Percentiles rank a stretch among this genome's conserved stretches.
These are phyloP conservation scores for Sugiyamaella boreocaroliniensis DNA, from an alignment of 805 yeast species.

Conservation along the genomic window DNA sequence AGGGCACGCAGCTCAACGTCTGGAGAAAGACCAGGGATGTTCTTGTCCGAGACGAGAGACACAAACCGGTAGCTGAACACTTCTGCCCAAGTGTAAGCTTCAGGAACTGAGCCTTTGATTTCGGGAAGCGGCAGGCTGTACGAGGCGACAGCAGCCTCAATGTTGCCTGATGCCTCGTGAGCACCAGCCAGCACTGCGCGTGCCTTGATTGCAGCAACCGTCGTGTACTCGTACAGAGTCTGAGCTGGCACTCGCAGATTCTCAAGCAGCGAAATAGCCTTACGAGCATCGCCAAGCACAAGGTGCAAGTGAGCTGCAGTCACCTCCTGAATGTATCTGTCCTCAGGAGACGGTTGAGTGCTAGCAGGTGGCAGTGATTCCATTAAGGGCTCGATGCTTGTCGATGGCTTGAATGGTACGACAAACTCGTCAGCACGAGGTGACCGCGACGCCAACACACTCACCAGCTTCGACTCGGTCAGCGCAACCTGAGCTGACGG, in stretches of 20 bases:
- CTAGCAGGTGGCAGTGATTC: background rate
- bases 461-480: background rate
- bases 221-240: conserved; percentile 13
- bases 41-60: background rate
- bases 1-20: background rate
- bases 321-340: conserved; percentile 10
- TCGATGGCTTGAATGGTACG: background rate
- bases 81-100: conserved; percentile 38
- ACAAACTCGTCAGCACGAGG: background rate
- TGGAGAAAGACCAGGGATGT: background rate
- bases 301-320: conserved; percentile 17
- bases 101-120: conserved; percentile 25
- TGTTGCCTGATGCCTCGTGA: conserved; percentile 15
- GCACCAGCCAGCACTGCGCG: conserved; percentile 23
- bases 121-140: conserved; percentile 9
- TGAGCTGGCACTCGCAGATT: conserved; percentile 7
- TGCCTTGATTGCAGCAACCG: conserved; percentile 14
- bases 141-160: conserved; percentile 16
- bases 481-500: conserved; percentile 6
- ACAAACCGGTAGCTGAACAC: conserved; percentile 21
- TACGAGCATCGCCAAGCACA: conserved; percentile 12
- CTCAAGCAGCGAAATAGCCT: conserved; percentile 13
- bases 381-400: background rate
- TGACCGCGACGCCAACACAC: background rate
- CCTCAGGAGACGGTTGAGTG: conserved; percentile 7